Evolutionary conservation across 73 alveolate genomes (phyloP), one percentile per base, ranked within the genome.

Genomic region (Strombidium stylifer): DNA sequence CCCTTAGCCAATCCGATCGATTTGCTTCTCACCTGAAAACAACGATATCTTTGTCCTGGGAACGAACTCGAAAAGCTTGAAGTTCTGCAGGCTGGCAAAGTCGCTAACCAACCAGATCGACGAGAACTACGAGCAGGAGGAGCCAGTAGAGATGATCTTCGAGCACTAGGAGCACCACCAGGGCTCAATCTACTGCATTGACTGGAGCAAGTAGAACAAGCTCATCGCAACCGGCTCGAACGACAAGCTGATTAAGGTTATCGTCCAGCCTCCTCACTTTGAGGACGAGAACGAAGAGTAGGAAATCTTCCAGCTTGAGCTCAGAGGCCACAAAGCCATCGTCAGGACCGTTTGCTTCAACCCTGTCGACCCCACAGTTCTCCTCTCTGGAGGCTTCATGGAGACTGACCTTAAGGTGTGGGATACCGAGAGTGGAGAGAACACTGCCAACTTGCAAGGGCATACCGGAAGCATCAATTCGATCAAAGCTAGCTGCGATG

Each of bases 331-430:
- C 67, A 77, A 81, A 58, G 98, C 96, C 0, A 91, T 95, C 4
- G 96, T 96, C 26, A 80, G 99, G 65, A 74, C 98, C n/a, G 93
- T 96, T 28, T 81, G 94, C 31, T 96, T 96, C 69, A 89, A 91
- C 74, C 98, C 98, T 14, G 81, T 71, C 26, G 94, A 94, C 73
- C 98, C 92, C 20, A 51, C 73, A 34, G 45, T 82, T 40, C 59
- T 96, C 25, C 59, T 90, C 44, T 82, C 97, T 28, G 97, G 98
- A 39, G 97, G 97, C 31, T 70, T 80, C 39, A 85, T 41, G 20
- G 95, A 96, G 45, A 75, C 93, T 59, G 79, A 80, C 57, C 73
- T 96, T 10, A 96, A 86, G 72, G 75, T 96, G 26, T 96, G 99
- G 98, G 93, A 96, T 81, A 84, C 94, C 44, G 98, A 93, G 64